These are phyloP conservation scores for Boletus reticulatus DNA, from an alignment of 768 basidiomycete genomes.

Conservation along the genomic window DNA sequence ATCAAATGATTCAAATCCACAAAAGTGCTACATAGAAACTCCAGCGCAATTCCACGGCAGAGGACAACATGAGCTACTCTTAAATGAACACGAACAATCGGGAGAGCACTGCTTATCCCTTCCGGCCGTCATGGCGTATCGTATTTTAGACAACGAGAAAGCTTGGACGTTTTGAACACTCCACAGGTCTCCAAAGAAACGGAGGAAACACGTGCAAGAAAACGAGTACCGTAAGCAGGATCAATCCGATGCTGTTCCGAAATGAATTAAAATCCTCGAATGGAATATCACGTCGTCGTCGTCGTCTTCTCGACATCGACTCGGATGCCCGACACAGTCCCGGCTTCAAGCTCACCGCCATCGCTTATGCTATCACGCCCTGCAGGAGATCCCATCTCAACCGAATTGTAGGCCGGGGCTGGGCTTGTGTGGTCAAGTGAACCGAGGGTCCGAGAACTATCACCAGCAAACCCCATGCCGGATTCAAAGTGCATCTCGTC, in stretches of 20 bases:
- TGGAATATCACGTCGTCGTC: slow-evolving; percentile 39
- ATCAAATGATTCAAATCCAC: too few relatives aligned
- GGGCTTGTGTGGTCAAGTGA: slow-evolving; percentile 39
- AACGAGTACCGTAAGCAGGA: slow-evolving; percentile 20
- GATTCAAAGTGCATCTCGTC: slow-evolving; percentile 51
- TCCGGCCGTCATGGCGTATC: slow-evolving; percentile 9
- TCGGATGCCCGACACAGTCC: slow-evolving; percentile 43
- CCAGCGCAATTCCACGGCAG: neutral
- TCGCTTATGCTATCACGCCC: slow-evolving; percentile 20
- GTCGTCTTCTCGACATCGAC: slow-evolving; percentile 64
- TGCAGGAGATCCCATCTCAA: slow-evolving; percentile 39
- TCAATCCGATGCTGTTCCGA: slow-evolving; percentile 29
- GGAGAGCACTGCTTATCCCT: slow-evolving; percentile 16
- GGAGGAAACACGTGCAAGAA: slow-evolving; percentile 19
- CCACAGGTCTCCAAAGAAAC: slow-evolving; percentile 10
- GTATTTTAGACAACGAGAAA: slow-evolving; percentile 23
- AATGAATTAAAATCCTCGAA: slow-evolving; percentile 12
- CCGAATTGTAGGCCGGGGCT: slow-evolving; percentile 46
- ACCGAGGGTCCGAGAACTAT: slow-evolving; percentile 33
- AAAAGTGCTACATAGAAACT: too few relatives aligned
- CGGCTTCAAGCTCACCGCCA: slow-evolving; percentile 15
- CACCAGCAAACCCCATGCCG: slow-evolving; percentile 52
- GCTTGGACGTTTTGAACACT: slow-evolving; percentile 1
- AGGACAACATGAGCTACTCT: neutral
- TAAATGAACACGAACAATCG: slow-evolving; percentile 5